Conservation (phyloP, 2,329 filamentous ascomycete genomes). For the Pestalotiopsis sp. region DNA sequence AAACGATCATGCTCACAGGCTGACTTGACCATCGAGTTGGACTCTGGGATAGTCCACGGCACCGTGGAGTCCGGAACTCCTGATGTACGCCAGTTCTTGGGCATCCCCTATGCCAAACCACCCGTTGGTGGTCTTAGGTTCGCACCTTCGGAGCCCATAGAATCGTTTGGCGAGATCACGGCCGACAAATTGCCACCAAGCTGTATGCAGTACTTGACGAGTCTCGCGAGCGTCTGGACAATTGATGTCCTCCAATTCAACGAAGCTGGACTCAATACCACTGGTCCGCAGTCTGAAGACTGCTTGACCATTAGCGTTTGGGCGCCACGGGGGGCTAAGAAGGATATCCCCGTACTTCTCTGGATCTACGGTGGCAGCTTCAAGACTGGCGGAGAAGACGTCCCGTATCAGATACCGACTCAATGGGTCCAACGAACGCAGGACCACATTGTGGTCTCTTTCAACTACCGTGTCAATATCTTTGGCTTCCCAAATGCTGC, state of each 20-base stretch:
- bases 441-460: conserved; percentile 35
- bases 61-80: conserved; percentile 19
- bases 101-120: conserved; percentile 57
- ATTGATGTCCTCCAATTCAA: conserved; percentile 10
- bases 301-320: conserved; percentile 35
- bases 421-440: conserved; percentile 21
- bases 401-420: conserved; percentile 18
- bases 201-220: conserved; percentile 30
- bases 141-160: conserved; percentile 30
- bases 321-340: conserved; percentile 23
- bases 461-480: conserved; percentile 40
- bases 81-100: conserved; percentile 30
- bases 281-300: conserved; percentile 29
- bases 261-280: neutral
- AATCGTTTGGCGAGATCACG: conserved; percentile 19
- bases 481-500: conserved; percentile 33
- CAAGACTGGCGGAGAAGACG: conserved; percentile 17
- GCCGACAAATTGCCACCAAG: conserved; percentile 28
- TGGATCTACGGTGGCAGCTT: conserved; percentile 28
- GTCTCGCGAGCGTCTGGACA: conserved; percentile 22
- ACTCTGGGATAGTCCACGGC: conserved; percentile 23
- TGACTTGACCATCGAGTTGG: conserved; percentile 21
- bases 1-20: conserved; percentile 6
- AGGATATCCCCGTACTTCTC: conserved; percentile 24
- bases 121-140: conserved; percentile 52